Conservation (phyloP, 1,284 basidiomycete species). For the Marasmius oreades region DNA sequence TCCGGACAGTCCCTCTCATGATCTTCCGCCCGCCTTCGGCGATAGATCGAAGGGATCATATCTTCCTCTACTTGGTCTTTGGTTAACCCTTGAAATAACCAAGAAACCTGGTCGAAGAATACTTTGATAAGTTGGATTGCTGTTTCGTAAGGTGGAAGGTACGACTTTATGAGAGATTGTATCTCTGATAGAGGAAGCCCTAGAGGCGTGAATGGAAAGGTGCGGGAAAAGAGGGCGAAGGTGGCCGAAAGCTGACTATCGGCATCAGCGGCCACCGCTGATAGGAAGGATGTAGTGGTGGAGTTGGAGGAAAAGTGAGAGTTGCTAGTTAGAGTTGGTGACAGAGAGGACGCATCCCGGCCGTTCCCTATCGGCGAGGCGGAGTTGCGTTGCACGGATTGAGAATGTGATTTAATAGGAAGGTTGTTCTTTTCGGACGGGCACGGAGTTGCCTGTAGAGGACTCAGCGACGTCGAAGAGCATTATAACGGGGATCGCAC, state of each 20-base stretch:
- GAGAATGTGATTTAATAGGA: background rate
- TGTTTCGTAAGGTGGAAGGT: conserved; percentile 47
- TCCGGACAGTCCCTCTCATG: background rate
- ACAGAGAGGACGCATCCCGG: conserved; percentile 10
- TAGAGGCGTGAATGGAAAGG: conserved; percentile 64
- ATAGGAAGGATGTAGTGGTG: conserved; percentile 8
- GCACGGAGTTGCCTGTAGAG: conserved; percentile 7
- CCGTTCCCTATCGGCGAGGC: background rate
- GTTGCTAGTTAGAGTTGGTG: background rate
- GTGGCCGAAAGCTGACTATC: conserved; percentile 26
- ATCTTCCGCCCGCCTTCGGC: conserved; percentile 20
- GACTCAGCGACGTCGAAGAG: background rate
- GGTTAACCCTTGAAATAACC: conserved; percentile 53
- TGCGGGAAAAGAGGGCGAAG: conserved; percentile 50
- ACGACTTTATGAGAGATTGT: conserved; percentile 45
- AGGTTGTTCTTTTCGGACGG: background rate
- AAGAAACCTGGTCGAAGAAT: conserved; percentile 55
- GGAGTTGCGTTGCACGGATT: background rate
- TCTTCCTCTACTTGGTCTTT: conserved; percentile 50
- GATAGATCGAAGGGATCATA: conserved; percentile 45
- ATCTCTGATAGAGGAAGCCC: conserved; percentile 40
- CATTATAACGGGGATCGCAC: conserved; percentile 8
- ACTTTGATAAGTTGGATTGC: conserved; percentile 44
- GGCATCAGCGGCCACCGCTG: conserved; percentile 12
- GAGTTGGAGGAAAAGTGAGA: conserved; percentile 13